A percentile compares a stretch with the other conserved stretches of the same genome.
phyloP scores from a whole-genome alignment of 306 rosid species.

The Castanopsis chinensis region DNA sequence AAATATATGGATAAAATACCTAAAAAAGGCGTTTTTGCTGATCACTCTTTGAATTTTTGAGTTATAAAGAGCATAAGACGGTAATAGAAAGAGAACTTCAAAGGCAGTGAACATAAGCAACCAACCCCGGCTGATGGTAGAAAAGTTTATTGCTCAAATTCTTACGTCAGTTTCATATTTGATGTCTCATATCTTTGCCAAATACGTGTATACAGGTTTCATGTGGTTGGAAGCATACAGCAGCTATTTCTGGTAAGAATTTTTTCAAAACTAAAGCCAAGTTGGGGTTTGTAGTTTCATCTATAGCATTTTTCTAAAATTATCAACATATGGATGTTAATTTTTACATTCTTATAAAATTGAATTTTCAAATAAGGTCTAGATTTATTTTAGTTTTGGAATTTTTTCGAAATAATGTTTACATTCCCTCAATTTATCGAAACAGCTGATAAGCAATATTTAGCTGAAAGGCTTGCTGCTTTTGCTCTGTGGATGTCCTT shows the following conservation, averaged over 20 bases:
- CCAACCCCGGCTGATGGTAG: background rate
- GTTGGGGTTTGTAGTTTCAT: background rate
- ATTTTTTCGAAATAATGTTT: background rate
- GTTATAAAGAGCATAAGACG: background rate
- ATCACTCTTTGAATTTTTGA: background rate
- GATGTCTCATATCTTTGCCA: slow-evolving; percentile 2
- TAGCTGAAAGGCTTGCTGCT: background rate
- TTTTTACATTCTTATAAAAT: background rate
- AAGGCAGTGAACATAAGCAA: slow-evolving; percentile 1
- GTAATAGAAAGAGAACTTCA: background rate
- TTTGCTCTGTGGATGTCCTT: background rate
- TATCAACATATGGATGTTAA: background rate
- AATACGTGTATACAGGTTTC: slow-evolving; percentile 53
- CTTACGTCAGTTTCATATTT: background rate
- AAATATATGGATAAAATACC: no score
- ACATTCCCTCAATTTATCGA: background rate
- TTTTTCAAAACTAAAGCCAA: slow-evolving; percentile 5
- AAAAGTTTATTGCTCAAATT: background rate
- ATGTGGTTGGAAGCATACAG: slow-evolving; percentile 99
- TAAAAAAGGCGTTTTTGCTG: background rate
- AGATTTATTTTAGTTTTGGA: background rate
- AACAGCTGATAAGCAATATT: background rate
- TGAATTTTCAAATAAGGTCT: background rate
- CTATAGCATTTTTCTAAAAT: background rate
- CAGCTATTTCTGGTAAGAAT: slow-evolving; percentile 74